A percentile compares a stretch with the other conserved stretches of the same genome.
Evolutionary conservation across 73 alveolate genomes (phyloP).

Genomic region (Paramecium primaurelia): DNA sequence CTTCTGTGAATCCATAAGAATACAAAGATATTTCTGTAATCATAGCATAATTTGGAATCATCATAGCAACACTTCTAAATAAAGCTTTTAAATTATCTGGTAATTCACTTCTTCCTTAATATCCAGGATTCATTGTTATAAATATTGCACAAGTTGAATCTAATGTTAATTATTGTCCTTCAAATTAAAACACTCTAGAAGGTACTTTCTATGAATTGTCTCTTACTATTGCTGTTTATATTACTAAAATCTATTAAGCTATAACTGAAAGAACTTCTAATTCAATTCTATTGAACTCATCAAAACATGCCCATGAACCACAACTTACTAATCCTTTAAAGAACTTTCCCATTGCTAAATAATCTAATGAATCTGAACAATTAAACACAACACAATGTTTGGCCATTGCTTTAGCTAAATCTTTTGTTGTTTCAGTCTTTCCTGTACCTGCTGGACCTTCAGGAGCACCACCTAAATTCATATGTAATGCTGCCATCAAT

Average conservation of each 20-base stretch:
- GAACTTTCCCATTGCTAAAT: slow-evolving; percentile 85
- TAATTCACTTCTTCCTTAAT: slow-evolving; percentile 93
- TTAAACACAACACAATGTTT: slow-evolving; percentile 89
- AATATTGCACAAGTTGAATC: slow-evolving; percentile 84
- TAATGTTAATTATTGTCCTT: slow-evolving; percentile 67
- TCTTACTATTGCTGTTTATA: slow-evolving; percentile 87
- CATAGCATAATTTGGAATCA: slow-evolving; percentile 91
- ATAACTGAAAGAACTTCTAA: slow-evolving; percentile 98
- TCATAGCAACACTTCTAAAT: slow-evolving; percentile 92
- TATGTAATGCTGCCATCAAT: slow-evolving; percentile 85
- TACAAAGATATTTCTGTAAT: slow-evolving; percentile 91
- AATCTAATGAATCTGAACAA: slow-evolving; percentile 86
- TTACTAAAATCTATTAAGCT: slow-evolving; percentile 91
- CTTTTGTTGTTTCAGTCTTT: slow-evolving; percentile 90
- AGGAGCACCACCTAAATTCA: slow-evolving; percentile 93
- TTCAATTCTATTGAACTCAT: slow-evolving; percentile 97
- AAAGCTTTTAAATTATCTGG: slow-evolving; percentile 96
- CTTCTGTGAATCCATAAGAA: slow-evolving; percentile 93
- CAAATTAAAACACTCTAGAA: slow-evolving; percentile 70
- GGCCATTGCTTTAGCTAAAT: slow-evolving; percentile 85
- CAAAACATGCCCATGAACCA: slow-evolving; percentile 98
- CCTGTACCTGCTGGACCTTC: slow-evolving; percentile 98
- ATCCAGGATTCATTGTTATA: slow-evolving; percentile 96
- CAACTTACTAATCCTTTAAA: slow-evolving; percentile 91
- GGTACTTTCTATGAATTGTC: slow-evolving; percentile 62